Evolutionary conservation across 2,329 filamentous ascomycete genomes (phyloP), one percentile per base, ranked within the genome.

Genomic region (Monosporascus sp.): DNA sequence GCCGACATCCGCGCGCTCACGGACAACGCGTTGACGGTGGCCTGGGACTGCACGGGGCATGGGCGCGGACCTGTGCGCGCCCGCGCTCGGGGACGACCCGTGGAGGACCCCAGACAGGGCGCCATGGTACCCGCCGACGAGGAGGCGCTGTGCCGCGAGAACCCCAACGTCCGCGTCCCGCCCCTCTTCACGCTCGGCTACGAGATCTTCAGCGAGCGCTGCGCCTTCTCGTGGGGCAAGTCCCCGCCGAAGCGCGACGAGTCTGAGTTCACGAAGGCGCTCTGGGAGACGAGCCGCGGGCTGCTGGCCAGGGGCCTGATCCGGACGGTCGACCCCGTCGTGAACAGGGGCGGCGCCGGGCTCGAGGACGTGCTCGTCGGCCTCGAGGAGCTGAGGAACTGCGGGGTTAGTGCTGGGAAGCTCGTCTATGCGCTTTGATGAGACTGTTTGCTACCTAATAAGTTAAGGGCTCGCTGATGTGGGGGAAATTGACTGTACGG

Each of bases 391-490:
- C 52, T 72, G 53, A 60, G 58, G 45, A 58, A 66, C 5, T 65
- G 63, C 0, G 63, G 67, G 59, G 65, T 77, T 26, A 75, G 72
- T 51, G 74, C 69, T 7, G 66, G 68, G 20, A 78, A 78, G 66
- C 61, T 78, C 49, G 75, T 78, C 1, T 76, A 75, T 57, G 73
- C 70, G 8, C 51, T 74, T 55, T 74, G 51, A 56, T 26, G 37
- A 8, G n/a, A 28, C n/a, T 22, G n/a, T 14, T 45, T 20, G 17
- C 38, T 41, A 17, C 38, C 38, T 18, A 8, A 31, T 31, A 31
- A 31, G 28, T 31, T 14, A 31, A 31, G 3, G 28, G 4, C 4
- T 31, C 28, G 9, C 28, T 31, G 9, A 31, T 31, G 28, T 9
- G 11, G 28, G 28, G 28, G 28, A 31, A 31, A 14, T 31, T 14